Percentiles rank a stretch among this genome's conserved stretches.
Evolutionary conservation across 768 basidiomycete genomes (phyloP).

Genomic region (Boletus tomentosulus): DNA sequence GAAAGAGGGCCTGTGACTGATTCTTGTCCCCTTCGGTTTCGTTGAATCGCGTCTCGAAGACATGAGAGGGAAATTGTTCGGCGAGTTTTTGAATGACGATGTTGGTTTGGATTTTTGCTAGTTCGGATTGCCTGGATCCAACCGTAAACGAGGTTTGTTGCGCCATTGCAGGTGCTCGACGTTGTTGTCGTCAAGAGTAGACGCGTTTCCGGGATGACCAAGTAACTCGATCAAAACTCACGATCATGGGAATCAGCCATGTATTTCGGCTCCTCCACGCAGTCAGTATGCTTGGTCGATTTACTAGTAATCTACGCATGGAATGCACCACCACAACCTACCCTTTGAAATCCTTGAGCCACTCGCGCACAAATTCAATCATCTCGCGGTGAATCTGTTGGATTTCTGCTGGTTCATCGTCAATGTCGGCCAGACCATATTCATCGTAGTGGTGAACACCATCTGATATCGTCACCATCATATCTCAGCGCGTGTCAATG

Average conservation of each 20-base stretch:
- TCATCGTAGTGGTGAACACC: conserved; percentile 71
- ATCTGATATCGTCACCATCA: conserved; percentile 34
- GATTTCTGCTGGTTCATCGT: conserved; percentile 73
- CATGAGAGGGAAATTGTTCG: conserved; percentile 45
- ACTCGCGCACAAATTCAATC: conserved; percentile 71
- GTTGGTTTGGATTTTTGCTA: conserved; percentile 89
- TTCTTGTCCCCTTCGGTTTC: conserved; percentile 85
- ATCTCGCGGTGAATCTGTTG: conserved; percentile 76
- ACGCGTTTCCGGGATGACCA: background rate
- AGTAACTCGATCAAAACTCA: background rate
- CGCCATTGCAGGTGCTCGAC: conserved; percentile 9
- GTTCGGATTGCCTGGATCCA: conserved; percentile 82
- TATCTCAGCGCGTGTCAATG: background rate
- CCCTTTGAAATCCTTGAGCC: conserved; percentile 51
- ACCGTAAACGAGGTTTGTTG: conserved; percentile 54
- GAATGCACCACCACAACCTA: background rate
- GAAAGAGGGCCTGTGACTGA: conserved; percentile 82
- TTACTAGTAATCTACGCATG: background rate
- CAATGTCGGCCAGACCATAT: conserved; percentile 61
- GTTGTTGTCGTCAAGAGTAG: background rate
- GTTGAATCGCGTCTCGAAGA: conserved; percentile 56
- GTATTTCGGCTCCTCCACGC: no score
- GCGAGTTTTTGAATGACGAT: conserved; percentile 65
- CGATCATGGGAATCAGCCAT: background rate
- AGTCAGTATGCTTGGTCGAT: no score